These are phyloP conservation scores for Saccharum hybrid DNA, from an alignment of 202 grass and related monocot species.

Conservation along the genomic window DNA sequence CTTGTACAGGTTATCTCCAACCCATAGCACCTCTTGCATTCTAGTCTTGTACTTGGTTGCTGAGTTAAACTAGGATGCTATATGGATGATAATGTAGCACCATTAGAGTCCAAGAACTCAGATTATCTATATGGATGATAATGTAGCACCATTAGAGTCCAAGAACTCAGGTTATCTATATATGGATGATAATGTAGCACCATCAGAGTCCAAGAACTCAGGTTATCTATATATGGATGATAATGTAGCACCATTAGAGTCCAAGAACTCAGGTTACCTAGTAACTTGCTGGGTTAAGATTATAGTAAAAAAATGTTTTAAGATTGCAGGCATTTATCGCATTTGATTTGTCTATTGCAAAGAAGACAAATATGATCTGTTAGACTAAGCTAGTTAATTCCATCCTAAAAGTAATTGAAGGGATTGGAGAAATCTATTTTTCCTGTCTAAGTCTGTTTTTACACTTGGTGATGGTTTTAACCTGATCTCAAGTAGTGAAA, in stretches of 20 bases:
- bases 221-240: no score
- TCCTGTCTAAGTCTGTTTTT: background rate
- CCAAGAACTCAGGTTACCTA: slow-evolving; percentile 13
- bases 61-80: slow-evolving; percentile 14
- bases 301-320: background rate
- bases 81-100: background rate
- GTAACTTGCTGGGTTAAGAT: background rate
- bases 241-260: background rate
- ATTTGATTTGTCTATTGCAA: background rate
- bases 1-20: no score
- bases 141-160: no score
- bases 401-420: background rate
- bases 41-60: background rate
- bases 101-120: no score
- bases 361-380: background rate
- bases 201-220: no score
- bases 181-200: no score
- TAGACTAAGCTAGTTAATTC: background rate
- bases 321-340: background rate
- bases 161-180: no score
- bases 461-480: background rate
- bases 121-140: no score
- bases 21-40: no score
- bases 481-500: background rate
- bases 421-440: slow-evolving; percentile 15